Evolutionary conservation across 768 basidiomycete species (phyloP), one percentile per base, ranked within the genome.

Genomic region (Gyrodon lividus): DNA sequence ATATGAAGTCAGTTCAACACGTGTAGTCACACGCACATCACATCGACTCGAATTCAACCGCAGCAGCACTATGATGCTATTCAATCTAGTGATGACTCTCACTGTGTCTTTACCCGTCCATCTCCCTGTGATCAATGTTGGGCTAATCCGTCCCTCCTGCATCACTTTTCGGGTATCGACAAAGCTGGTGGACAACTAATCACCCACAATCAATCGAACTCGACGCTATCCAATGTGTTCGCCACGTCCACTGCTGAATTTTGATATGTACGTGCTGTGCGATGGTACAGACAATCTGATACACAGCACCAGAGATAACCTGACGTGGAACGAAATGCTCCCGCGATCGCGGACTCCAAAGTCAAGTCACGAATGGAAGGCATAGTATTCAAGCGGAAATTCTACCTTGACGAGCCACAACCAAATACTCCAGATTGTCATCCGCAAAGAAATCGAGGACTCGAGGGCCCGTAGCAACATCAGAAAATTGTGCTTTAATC

Each of bases 1-100:
- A 62, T 53, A 54, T 58, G 48, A 33, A 50, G 39, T 58, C n/a
- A n/a, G 46, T 23, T 12, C 58, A 48, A 66, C 66, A 68, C 66
- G 66, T 68, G 66, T 67, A 41, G 59, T 68, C 68, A 59, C 66
- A 68, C 68, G 66, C 57, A 50, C 63, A 60, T 56, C n/a, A n/a
- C n/a, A n/a, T n/a, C n/a, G n/a, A n/a, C 54, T 57, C 53, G 35
- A 55, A 54, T 59, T 63, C 55, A 55, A 58, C 54, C 66, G 62
- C 66, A 68, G 61, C 59, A 43, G n/a, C n/a, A n/a, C n/a, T n/a
- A n/a, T n/a, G n/a, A n/a, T n/a, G n/a, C n/a, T n/a, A 28, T 28
- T 7, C 24, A 26, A 26, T 26, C 4, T 28, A 28, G 10, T 28
- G 28, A 28, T 28, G 3, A 16, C 38, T 22, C 31, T 43, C 44